Evolutionary conservation across 495 filamentous ascomycete species (phyloP).

Genomic region (Penicillium cinerascens): DNA sequence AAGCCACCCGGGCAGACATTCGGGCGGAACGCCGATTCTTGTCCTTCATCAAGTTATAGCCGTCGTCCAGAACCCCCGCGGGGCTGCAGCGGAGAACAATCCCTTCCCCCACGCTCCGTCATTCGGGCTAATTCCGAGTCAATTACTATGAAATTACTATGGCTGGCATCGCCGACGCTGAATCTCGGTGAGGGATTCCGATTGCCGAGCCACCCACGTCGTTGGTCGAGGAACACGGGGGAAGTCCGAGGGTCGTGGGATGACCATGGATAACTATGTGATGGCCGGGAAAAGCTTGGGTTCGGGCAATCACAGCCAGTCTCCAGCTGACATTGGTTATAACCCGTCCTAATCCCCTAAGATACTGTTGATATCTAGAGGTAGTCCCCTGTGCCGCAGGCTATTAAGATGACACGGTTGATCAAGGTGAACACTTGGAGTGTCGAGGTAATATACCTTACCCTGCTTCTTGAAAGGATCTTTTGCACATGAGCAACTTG

Average conservation of each 20-base stretch:
- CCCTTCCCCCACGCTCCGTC: slow-evolving; percentile 17
- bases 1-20: background rate
- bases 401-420: too few species aligned
- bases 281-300: background rate
- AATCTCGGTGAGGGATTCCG: slow-evolving; percentile 34
- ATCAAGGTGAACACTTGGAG: too few species aligned
- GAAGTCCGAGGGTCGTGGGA: slow-evolving; percentile 30
- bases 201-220: slow-evolving; percentile 20
- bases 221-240: slow-evolving; percentile 20
- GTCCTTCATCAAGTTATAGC: slow-evolving; percentile 16
- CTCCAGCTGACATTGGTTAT: too few species aligned
- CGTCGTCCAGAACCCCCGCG: slow-evolving; percentile 8
- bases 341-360: too few species aligned
- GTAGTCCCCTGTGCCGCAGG: too few species aligned
- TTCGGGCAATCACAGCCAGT: background rate
- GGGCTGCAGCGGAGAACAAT: slow-evolving; percentile 4
- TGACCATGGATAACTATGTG: background rate
- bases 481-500: too few species aligned
- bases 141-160: too few species aligned
- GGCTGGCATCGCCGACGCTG: background rate
- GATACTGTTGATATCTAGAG: too few species aligned
- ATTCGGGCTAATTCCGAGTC: slow-evolving; percentile 26
- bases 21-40: background rate
- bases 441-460: too few species aligned
- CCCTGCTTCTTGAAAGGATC: too few species aligned